Base-by-base conservation (phyloP, 768 basidiomycete species). In the Glaciozyma martinii region DNA sequence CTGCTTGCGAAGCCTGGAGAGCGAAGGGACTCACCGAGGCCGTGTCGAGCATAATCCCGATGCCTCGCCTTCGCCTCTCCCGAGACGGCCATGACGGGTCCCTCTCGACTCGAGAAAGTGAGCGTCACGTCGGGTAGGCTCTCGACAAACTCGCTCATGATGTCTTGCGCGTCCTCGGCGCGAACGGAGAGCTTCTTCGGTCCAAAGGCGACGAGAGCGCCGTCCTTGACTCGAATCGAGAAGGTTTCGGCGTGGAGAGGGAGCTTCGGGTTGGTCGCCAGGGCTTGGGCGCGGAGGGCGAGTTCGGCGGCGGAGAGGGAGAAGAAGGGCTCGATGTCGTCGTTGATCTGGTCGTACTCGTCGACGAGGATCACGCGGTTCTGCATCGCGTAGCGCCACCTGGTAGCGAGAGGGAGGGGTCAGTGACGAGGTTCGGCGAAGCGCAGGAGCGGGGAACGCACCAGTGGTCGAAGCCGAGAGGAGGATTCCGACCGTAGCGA, bases 401-500 rank as follows among this genome's bases (percentile, higher is more conserved):
- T 67, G 59, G 3, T 12, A 57, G 3, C 40, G 18, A 23, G 55
- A 1, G 23, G 23, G 37, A 33, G 9, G n/a, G n/a, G 15, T n/a
- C 13, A 50, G 49, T 10, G 27, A n/a, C 23, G 49, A 25, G 46
- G n/a, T 7, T 21, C 21, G 46, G 1, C n/a, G 21, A 12, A 21
- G 21, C 46, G 7, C n/a, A 27, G 53, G 6, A 30, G 12, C 16
- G 27, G 27, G 15, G 27, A 42, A 69, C 74, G 60, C 74, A 94
- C 94, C 94, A 97, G 25, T 81, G 77, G 74, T 91, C 93, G 67
- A 98, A 99, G 1, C 92, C 94, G 59, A 81, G 84, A 0, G 95
- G 94, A 10, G 95, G 95, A 32, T 83, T 77, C 29, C 88, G 83
- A 16, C 79, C 78, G 76, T 94, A 92, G 59, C 92, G 80, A 55